Base-by-base conservation (phyloP, 1,139 yeast genomes). In the Geotrichum siamense region DNA sequence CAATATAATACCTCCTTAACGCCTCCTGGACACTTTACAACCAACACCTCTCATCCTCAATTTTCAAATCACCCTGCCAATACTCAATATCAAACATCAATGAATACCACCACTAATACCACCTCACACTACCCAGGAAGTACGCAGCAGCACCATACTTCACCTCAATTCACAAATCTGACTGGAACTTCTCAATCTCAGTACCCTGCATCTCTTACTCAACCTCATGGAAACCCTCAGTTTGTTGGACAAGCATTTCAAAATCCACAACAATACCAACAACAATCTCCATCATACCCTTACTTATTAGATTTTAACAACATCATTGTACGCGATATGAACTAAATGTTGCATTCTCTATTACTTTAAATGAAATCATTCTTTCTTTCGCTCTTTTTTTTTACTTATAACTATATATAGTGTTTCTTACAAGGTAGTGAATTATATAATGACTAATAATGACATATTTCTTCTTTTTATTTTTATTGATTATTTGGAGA, bases 241-340 rank as follows among this genome's bases (percentile, higher is more conserved):
- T 30, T 15, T 16, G 17, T 30, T 19, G 21, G 21, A 16, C 16
- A n/a, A 13, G n/a, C 21, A 3, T 30, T 12, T 30, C 21, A 19
- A 16, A 30, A 19, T 16, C 9, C 34, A 6, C 34, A 30, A 21
- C 16, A n/a, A 5, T 30, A 30, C n/a, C 34, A 30, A 16, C 34
- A 30, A 16, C 34, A 30, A 12, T 19, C 31, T 28, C 13, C 34
- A 17, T 21, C 15, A 17, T 30, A 30, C 21, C 34, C 34, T 13
- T 30, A 30, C 21, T 12, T 30, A 6, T 15, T 30, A 30, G 34
- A 30, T n/a, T 30, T 30, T 17, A 30, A 30, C 16, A 30, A 30
- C 21, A 30, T 30, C 21, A 30, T 30, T 15, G 34, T 30, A n/a
- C 15, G 34, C 15, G 34, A 30, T 16, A 23, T 23, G 9, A 23